A percentile compares a stretch with the other conserved stretches of the same genome.
Conservation (phyloP, 148 eudicot genomes). For the Chenopodium formosanum region DNA sequence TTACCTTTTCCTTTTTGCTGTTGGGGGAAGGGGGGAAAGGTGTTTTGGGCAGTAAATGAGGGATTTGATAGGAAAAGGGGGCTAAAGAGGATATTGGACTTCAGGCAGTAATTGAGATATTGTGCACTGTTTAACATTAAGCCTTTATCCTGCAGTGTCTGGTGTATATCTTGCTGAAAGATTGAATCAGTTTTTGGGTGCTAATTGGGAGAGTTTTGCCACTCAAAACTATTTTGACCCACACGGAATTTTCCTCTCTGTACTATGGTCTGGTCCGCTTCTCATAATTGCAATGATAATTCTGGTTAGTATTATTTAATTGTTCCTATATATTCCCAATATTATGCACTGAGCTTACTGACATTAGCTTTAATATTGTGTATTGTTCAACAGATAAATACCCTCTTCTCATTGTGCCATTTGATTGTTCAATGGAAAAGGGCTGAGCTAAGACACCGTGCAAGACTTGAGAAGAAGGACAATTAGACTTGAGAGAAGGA, state of each 20-base stretch:
- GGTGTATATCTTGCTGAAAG: constrained; percentile 91
- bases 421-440: constrained; percentile 83
- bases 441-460: constrained; percentile 95
- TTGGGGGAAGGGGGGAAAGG: too few species aligned
- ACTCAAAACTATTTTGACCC: constrained; percentile 88
- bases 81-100: too few species aligned
- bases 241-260: constrained; percentile 75
- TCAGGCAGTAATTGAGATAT: not conserved
- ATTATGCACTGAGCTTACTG: not conserved
- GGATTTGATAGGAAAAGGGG: too few species aligned
- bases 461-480: constrained; percentile 57
- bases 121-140: not conserved
- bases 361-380: not conserved
- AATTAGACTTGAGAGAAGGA: too few species aligned
- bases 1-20: too few species aligned
- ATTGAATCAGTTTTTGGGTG: constrained; percentile 56
- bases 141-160: constrained; percentile 53
- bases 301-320: constrained; percentile 54
- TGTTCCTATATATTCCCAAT: not conserved
- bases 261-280: constrained; percentile 94
- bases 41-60: too few species aligned
- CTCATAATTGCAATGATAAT: constrained; percentile 73
- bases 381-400: constrained; percentile 54
- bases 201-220: constrained; percentile 83
- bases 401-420: constrained; percentile 70